phyloP scores from a whole-genome alignment of 1,284 basidiomycete genomes.

The Sporisorium iseilematis-ciliati region DNA sequence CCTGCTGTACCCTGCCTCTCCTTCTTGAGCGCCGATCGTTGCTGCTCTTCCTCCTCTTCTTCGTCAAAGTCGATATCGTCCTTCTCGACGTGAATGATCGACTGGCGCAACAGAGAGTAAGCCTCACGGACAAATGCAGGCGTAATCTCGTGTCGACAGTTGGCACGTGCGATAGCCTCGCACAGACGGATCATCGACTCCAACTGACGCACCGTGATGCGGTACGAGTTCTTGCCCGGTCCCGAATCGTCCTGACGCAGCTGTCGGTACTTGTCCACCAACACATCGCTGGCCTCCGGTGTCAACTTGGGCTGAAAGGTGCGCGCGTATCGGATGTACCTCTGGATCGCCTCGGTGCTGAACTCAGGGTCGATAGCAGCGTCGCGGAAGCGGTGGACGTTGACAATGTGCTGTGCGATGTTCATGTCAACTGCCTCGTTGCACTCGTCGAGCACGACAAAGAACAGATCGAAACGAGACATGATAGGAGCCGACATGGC shows the following conservation, averaged over 20 bases:
- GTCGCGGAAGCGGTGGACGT: slow-evolving; percentile 95
- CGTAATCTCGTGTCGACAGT: slow-evolving; percentile 82
- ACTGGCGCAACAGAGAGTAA: slow-evolving; percentile 90
- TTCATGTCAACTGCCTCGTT: slow-evolving; percentile 91
- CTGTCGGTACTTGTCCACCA: slow-evolving; percentile 95
- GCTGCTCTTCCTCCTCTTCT: slow-evolving; percentile 78
- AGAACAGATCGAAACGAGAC: slow-evolving; percentile 99
- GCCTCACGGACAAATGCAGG: slow-evolving; percentile 96
- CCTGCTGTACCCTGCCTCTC: slow-evolving; percentile 4
- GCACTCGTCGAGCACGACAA: slow-evolving; percentile 97
- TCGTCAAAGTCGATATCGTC: slow-evolving; percentile 98
- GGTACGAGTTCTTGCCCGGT: slow-evolving; percentile 88
- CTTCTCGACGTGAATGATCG: slow-evolving; percentile 99
- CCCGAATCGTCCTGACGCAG: slow-evolving; percentile 89
- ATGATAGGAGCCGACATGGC: slow-evolving; percentile 99
- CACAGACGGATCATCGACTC: slow-evolving; percentile 97
- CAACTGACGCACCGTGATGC: slow-evolving; percentile 94
- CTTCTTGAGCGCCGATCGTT: slow-evolving; percentile 43
- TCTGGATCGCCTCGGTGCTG: slow-evolving; percentile 93
- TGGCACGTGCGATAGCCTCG: slow-evolving; percentile 96
- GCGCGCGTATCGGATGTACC: slow-evolving; percentile 95
- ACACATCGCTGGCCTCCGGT: slow-evolving; percentile 87
- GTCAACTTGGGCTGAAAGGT: slow-evolving; percentile 91
- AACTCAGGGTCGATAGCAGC: slow-evolving; percentile 95
- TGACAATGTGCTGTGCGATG: slow-evolving; percentile 96